Evolutionary conservation across 78 protist species (phyloP).

Genomic region (Tieghemostelium lacteum): DNA sequence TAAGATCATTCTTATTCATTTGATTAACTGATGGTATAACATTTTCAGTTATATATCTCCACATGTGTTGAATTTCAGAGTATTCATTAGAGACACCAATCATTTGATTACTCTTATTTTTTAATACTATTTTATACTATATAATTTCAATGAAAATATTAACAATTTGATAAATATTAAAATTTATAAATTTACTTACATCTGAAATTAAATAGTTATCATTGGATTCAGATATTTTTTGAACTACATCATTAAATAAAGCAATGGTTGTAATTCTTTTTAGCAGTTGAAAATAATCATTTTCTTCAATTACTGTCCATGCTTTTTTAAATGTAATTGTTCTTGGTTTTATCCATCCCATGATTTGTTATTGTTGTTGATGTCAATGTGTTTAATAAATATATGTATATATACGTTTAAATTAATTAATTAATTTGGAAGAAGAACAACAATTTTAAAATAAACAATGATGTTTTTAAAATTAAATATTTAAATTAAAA

Average conservation of each 20-base stretch:
- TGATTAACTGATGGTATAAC: constrained; percentile 40
- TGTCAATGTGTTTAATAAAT: too few species aligned
- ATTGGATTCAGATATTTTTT: constrained; percentile 39
- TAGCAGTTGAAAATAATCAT: constrained; percentile 49
- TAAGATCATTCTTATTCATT: constrained; percentile 52
- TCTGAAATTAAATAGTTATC: constrained; percentile 22
- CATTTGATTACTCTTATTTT: constrained; percentile 38
- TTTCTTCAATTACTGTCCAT: constrained; percentile 51
- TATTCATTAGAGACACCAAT: constrained; percentile 68
- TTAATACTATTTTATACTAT: constrained; percentile 59
- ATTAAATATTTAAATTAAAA: too few species aligned
- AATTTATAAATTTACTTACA: neutral
- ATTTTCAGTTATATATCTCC: constrained; percentile 51
- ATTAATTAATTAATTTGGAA: too few species aligned
- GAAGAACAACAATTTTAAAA: too few species aligned
- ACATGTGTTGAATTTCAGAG: constrained; percentile 59
- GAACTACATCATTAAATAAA: constrained; percentile 38
- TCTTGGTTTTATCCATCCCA: constrained; percentile 81
- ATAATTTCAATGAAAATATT: neutral
- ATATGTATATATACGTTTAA: too few species aligned
- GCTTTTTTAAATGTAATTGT: constrained; percentile 45
- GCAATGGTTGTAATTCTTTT: constrained; percentile 36
- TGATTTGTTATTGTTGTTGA: neutral
- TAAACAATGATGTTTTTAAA: too few species aligned
- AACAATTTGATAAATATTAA: neutral